Evolutionary conservation across 345 rosid species (phyloP).

Genomic region (Trapa bicornis): DNA sequence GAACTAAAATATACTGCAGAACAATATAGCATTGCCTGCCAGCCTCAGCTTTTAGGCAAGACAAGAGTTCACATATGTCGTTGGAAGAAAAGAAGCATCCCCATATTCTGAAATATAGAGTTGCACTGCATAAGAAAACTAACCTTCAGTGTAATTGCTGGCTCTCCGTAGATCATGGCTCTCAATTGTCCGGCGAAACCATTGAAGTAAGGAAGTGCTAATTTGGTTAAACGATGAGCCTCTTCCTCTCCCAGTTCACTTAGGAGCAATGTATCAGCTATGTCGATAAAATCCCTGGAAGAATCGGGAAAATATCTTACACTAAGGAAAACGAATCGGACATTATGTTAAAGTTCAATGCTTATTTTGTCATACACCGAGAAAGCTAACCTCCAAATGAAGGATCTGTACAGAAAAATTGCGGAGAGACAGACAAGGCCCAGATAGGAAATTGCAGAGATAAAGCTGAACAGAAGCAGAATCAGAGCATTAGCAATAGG

Average conservation of each 20-base stretch:
- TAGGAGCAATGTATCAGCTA: constrained; percentile 19
- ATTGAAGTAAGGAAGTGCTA: constrained; percentile 69
- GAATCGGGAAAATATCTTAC: not conserved
- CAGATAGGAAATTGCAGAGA: constrained; percentile 67
- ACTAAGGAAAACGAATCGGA: not conserved
- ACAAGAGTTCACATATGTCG: too few species aligned
- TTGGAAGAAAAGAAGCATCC: too few species aligned
- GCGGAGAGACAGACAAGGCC: constrained; percentile 65
- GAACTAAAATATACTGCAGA: too few species aligned
- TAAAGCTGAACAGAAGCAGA: constrained; percentile 37
- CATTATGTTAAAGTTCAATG: not conserved
- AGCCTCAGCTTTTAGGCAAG: too few species aligned
- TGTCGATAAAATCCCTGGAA: constrained; percentile 38
- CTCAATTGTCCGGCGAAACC: constrained; percentile 56
- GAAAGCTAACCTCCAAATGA: constrained; percentile 47
- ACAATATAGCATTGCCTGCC: too few species aligned
- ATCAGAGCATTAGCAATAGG: not conserved
- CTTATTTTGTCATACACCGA: not conserved
- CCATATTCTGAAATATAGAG: not conserved
- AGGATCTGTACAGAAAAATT: constrained; percentile 53
- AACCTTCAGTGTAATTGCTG: constrained; percentile 87
- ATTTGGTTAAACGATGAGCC: constrained; percentile 50
- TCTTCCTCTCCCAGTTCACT: constrained; percentile 73
- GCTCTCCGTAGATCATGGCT: constrained; percentile 85
- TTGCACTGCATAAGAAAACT: not conserved